Evolutionary conservation across 805 yeast genomes (phyloP).

Genomic region (Schizosaccharomyces lindneri): DNA sequence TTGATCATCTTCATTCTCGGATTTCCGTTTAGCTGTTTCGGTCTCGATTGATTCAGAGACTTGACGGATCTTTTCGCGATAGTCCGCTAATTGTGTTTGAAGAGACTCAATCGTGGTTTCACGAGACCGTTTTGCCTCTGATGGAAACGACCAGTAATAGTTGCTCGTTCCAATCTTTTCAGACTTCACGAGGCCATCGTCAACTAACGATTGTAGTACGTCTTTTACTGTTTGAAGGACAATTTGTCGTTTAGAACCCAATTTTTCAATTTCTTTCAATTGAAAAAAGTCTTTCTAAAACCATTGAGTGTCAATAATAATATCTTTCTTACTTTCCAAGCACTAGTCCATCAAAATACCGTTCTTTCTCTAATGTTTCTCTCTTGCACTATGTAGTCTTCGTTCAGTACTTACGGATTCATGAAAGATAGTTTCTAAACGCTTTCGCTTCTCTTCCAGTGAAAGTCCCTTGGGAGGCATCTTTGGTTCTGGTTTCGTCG

Average conservation of each 20-base stretch:
- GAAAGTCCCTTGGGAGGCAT: constrained; percentile 9
- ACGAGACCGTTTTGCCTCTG: constrained; percentile 7
- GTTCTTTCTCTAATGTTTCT: no score
- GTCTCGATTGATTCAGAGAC: not conserved
- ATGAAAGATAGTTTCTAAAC: constrained; percentile 1
- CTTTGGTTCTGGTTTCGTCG: not conserved
- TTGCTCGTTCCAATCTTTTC: constrained; percentile 31
- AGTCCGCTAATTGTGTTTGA: constrained; percentile 3
- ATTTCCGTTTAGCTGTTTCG: not conserved
- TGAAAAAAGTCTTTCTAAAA: constrained; percentile 15
- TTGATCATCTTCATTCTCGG: constrained; percentile 2
- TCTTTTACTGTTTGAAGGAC: constrained; percentile 32
- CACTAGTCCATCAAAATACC: not conserved
- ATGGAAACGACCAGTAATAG: constrained; percentile 11
- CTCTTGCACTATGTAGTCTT: not conserved
- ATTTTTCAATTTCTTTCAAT: constrained; percentile 27
- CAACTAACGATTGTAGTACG: constrained; percentile 21
- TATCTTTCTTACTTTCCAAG: not conserved
- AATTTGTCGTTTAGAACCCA: constrained; percentile 23
- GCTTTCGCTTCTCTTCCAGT: constrained; percentile 6
- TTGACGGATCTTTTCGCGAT: not conserved
- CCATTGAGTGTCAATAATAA: constrained; percentile 4
- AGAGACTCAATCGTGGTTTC: constrained; percentile 5
- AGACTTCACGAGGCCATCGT: constrained; percentile 24
- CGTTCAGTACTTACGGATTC: not conserved